Conservation (phyloP, 345 rosid species). For the Trapa bicornis region DNA sequence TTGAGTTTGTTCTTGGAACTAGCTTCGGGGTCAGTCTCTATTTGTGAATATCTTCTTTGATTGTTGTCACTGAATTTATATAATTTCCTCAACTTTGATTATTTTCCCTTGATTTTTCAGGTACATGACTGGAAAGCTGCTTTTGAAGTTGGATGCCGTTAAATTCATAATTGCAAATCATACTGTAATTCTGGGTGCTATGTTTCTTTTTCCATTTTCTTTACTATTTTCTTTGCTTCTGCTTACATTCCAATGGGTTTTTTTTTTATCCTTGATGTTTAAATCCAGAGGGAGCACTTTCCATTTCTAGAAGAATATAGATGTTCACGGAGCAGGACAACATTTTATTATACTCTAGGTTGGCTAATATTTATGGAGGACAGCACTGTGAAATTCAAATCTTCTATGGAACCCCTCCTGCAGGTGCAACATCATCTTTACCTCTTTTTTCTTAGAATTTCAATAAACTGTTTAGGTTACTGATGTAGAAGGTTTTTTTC, state of each 20-base stretch:
- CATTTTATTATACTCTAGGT: constrained; percentile 88
- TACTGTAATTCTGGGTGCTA: constrained; percentile 45
- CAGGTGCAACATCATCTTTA: constrained; percentile 34
- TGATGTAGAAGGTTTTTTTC: neutral
- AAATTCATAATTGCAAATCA: constrained; percentile 91
- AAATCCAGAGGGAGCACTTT: constrained; percentile 85
- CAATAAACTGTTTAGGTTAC: neutral
- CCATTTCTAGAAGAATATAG: constrained; percentile 84
- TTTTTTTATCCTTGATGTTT: constrained; percentile 10
- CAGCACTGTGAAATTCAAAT: constrained; percentile 86
- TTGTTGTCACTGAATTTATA: neutral
- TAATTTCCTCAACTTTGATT: neutral
- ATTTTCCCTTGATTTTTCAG: constrained; percentile 22
- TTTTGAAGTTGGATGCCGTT: constrained; percentile 79
- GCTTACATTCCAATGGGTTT: neutral
- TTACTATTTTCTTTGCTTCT: constrained; percentile 8
- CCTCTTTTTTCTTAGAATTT: neutral
- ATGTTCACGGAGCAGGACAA: constrained; percentile 94
- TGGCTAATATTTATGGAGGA: constrained; percentile 98
- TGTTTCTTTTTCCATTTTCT: neutral
- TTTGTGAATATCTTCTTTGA: neutral
- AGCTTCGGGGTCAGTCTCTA: constrained; percentile 71
- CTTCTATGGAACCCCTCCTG: constrained; percentile 89
- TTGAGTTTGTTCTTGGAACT: constrained; percentile 87
- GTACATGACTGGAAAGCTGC: constrained; percentile 97